A percentile compares a stretch with the other conserved stretches of the same genome.
Evolutionary conservation across 148 eudicot genomes (phyloP).

Genomic region (Rhododendron griersonianum): DNA sequence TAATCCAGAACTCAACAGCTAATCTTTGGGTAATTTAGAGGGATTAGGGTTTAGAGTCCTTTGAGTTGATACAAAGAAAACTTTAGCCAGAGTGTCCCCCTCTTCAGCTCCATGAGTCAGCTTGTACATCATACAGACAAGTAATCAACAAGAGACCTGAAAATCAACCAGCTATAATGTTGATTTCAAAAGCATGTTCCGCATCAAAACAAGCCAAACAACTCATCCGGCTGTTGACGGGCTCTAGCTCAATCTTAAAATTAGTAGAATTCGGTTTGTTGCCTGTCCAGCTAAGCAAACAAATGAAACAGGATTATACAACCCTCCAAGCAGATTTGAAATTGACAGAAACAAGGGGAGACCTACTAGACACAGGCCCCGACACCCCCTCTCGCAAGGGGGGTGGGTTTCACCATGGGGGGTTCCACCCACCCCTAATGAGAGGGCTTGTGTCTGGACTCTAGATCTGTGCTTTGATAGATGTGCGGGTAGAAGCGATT

Average conservation of each 20-base stretch:
- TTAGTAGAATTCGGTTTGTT: background rate
- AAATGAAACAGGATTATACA: background rate
- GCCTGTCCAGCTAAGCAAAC: background rate
- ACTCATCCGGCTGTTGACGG: background rate
- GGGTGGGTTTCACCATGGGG: background rate
- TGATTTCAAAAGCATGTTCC: conserved; percentile 7
- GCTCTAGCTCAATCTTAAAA: background rate
- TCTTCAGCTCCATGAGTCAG: background rate
- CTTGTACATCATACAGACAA: background rate
- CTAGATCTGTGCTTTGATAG: background rate
- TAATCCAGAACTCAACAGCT: background rate
- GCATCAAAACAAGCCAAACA: background rate
- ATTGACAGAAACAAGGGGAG: background rate
- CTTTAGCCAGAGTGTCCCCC: background rate
- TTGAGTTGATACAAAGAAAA: background rate
- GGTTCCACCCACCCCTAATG: background rate
- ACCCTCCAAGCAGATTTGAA: background rate
- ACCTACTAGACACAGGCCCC: background rate
- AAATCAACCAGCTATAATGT: background rate
- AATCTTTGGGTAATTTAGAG: background rate
- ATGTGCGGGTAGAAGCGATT: background rate
- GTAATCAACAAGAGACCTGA: background rate
- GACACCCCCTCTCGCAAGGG: background rate
- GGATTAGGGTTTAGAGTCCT: background rate
- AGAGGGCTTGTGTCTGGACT: background rate